Percentiles rank a stretch among this genome's conserved stretches.
phyloP scores from a whole-genome alignment of 768 basidiomycete species.

The Phaffia australis region DNA sequence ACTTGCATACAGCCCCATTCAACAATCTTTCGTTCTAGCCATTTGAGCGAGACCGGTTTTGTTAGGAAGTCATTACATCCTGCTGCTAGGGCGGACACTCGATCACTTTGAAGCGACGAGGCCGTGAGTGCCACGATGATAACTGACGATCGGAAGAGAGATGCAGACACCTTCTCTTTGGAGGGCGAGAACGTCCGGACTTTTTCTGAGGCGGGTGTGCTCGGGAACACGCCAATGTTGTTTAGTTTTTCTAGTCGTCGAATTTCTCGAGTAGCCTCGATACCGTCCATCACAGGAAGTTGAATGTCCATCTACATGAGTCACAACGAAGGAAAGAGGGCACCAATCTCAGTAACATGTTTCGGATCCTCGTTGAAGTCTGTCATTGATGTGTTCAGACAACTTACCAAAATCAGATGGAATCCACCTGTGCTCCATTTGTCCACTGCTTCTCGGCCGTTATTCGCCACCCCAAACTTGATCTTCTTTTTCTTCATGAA shows the following conservation, averaged over 20 bases:
- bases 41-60: slow-evolving; percentile 86
- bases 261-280: slow-evolving; percentile 92
- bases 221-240: slow-evolving; percentile 55
- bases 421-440: slow-evolving; percentile 89
- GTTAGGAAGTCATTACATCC: slow-evolving; percentile 99
- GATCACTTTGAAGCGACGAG: slow-evolving; percentile 85
- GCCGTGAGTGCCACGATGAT: slow-evolving; percentile 99
- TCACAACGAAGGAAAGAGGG: not conserved
- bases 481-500: slow-evolving; percentile 95
- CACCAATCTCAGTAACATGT: not conserved
- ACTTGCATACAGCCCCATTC: slow-evolving; percentile 90
- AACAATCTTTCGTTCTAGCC: slow-evolving; percentile 96
- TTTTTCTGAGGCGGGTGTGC: slow-evolving; percentile 54
- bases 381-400: not conserved
- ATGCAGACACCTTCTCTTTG: slow-evolving; percentile 28
- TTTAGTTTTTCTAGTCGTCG: slow-evolving; percentile 65
- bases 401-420: slow-evolving; percentile 85
- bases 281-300: slow-evolving; percentile 98
- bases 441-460: slow-evolving; percentile 88
- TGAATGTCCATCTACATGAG: slow-evolving; percentile 89
- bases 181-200: slow-evolving; percentile 24
- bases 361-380: not conserved
- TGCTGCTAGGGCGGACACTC: slow-evolving; percentile 91
- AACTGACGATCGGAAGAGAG: slow-evolving; percentile 77
- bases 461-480: slow-evolving; percentile 84